phyloP scores from a whole-genome alignment of 1,139 yeast species.

The Meyerozyma carpophila region DNA sequence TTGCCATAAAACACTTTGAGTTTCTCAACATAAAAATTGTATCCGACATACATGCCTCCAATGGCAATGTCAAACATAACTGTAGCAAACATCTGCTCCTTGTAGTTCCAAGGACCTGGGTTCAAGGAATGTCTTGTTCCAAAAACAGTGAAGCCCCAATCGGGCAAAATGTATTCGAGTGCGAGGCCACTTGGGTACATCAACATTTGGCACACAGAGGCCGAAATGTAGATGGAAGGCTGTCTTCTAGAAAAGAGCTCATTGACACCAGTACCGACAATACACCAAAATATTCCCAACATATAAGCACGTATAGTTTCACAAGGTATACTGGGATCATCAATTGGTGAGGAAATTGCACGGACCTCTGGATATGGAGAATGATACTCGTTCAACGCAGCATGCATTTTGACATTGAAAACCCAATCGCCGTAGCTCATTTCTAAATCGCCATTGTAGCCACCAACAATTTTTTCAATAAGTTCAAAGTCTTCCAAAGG shows the following conservation, averaged over 20 bases:
- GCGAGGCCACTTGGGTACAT: slow-evolving; percentile 8
- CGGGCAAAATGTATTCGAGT: slow-evolving; percentile 8
- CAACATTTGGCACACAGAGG: slow-evolving; percentile 19
- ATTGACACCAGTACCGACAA: slow-evolving; percentile 18
- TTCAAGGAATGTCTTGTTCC: slow-evolving; percentile 20
- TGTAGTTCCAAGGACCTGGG: slow-evolving; percentile 22
- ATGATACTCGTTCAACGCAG: slow-evolving; percentile 3
- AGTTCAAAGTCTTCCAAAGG: too few relatives aligned
- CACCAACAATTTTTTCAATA: too few relatives aligned
- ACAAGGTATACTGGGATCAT: slow-evolving; percentile 10
- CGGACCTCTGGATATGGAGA: slow-evolving; percentile 21
- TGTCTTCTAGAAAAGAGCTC: slow-evolving; percentile 19
- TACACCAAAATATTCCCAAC: slow-evolving; percentile 12
- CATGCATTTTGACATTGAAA: background rate
- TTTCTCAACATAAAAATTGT: slow-evolving; percentile 3
- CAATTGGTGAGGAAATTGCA: slow-evolving; percentile 11
- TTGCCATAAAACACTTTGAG: slow-evolving; percentile 15
- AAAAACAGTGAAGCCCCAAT: slow-evolving; percentile 10
- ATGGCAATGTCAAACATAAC: slow-evolving; percentile 12
- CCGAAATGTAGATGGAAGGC: slow-evolving; percentile 18
- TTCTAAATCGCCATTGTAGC: too few relatives aligned
- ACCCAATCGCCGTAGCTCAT: background rate
- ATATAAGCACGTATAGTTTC: slow-evolving; percentile 16
- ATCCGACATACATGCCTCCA: slow-evolving; percentile 2
- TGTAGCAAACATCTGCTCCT: slow-evolving; percentile 5